phyloP scores from a whole-genome alignment of 352 stramenopile species.

The Thraustotheca clavata region DNA sequence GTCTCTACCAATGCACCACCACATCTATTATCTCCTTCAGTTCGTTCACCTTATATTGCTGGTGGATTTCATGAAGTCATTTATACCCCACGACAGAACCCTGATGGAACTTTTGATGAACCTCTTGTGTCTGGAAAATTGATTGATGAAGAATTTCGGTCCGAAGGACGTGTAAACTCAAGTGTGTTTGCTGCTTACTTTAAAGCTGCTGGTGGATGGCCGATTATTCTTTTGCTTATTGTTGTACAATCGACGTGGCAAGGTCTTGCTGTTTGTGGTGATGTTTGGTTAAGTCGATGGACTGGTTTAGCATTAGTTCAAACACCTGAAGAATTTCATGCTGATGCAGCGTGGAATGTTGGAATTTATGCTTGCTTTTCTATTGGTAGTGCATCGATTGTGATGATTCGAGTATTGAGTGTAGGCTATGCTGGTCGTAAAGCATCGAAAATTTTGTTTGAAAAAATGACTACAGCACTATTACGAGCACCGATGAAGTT shows the following conservation, averaged over 20 bases:
- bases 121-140: background rate
- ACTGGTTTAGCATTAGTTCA: background rate
- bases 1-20: background rate
- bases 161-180: slow-evolving; percentile 28
- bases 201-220: slow-evolving; percentile 24
- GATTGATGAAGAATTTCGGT: slow-evolving; percentile 1
- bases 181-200: slow-evolving; percentile 40
- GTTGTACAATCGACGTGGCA: background rate
- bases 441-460: slow-evolving; percentile 65
- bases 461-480: slow-evolving; percentile 77
- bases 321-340: background rate
- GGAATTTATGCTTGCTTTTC: slow-evolving; percentile 51
- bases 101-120: slow-evolving; percentile 7
- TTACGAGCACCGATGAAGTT: slow-evolving; percentile 88
- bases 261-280: background rate
- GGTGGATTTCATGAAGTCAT: background rate
- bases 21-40: slow-evolving; percentile 15
- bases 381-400: slow-evolving; percentile 40
- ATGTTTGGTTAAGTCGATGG: slow-evolving; percentile 13
- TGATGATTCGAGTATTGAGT: slow-evolving; percentile 48
- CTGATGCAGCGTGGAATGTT: slow-evolving; percentile 29
- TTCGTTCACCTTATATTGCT: background rate
- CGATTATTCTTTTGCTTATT: background rate
- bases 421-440: slow-evolving; percentile 50
- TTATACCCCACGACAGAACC: background rate